Conservation (phyloP, 257 asterid species). For the Solanum bukasovii region DNA sequence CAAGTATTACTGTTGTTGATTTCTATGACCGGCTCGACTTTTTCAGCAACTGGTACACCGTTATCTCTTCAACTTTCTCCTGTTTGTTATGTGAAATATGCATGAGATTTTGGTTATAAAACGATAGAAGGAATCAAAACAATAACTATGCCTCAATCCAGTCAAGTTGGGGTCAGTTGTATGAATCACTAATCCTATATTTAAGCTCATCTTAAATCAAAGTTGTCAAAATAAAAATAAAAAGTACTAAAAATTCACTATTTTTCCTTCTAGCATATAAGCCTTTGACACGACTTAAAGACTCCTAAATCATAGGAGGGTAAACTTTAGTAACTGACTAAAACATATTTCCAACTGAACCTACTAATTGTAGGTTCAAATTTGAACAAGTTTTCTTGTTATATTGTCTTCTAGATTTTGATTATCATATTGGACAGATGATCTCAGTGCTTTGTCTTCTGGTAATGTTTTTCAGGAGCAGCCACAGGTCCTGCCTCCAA, state of each 20-base stretch:
- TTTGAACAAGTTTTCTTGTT: not conserved
- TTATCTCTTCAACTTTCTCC: not conserved
- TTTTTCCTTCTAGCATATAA: not conserved
- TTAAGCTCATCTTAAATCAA: not conserved
- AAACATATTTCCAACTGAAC: not conserved
- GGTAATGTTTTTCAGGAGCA: constrained; percentile 18
- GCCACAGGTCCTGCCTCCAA: not conserved
- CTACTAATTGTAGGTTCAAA: not conserved
- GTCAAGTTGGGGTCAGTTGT: not conserved
- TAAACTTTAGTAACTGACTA: not conserved
- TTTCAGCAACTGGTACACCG: not conserved
- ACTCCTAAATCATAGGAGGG: not conserved
- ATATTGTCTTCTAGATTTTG: not conserved
- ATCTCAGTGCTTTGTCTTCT: not conserved
- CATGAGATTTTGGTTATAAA: not conserved
- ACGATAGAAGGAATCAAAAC: not conserved
- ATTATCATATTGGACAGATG: not conserved
- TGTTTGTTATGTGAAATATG: not conserved
- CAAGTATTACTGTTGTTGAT: not conserved
- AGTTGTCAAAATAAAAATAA: not conserved
- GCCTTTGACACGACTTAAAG: not conserved
- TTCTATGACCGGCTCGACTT: not conserved
- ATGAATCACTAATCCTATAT: not conserved
- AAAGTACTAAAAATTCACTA: not conserved
- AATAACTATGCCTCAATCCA: not conserved